Base-by-base conservation (phyloP, 2,329 filamentous ascomycete genomes). In the Trichoderma brevicompactum region DNA sequence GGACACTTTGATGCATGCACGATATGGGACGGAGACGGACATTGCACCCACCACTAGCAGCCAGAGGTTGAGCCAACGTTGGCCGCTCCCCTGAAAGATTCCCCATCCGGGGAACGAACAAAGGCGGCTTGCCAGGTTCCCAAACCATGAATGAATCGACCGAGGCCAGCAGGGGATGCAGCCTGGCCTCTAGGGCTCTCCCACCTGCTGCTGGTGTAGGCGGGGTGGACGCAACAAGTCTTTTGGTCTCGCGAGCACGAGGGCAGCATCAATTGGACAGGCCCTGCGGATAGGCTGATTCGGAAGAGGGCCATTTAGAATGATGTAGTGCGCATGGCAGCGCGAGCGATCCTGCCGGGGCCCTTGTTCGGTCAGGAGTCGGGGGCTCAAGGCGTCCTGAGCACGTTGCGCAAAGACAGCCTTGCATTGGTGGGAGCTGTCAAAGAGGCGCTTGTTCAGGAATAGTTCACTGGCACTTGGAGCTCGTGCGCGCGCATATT, bases 371-470 rank as follows among this genome's bases (percentile, higher is more conserved):
- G 12, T 23, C 28, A 44, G 19, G 48, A 63, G 60, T 32, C 49
- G 49, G 60, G 60, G 60, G 54, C 60, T 34, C 23, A 13, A 23
- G 49, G n/a, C 15, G 60, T 5, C 15, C 60, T 32, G 60, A 17
- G 49, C 60, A 63, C 60, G 60, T 63, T 63, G 48, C 38, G 48
- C 60, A 63, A 54, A 10, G 60, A 13, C 48, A 13, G 48, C 23
- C 58, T 52, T 52, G 32, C 38, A 54, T 54, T 63, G 60, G 49
- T 54, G n/a, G 60, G 49, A 43, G 40, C 60, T 44, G 60, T 63
- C 46, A 63, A 63, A 63, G 49, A 63, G 32, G 28, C n/a, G 49
- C 60, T 54, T 46, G 36, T 46, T 46, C 32, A 40, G 49, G 60
- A 38, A 38, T 62, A 53, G 59, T 23, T 23, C 19, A 13, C 10